phyloP scores from a whole-genome alignment of 73 alveolate species.

The Diophrys appendiculata region DNA sequence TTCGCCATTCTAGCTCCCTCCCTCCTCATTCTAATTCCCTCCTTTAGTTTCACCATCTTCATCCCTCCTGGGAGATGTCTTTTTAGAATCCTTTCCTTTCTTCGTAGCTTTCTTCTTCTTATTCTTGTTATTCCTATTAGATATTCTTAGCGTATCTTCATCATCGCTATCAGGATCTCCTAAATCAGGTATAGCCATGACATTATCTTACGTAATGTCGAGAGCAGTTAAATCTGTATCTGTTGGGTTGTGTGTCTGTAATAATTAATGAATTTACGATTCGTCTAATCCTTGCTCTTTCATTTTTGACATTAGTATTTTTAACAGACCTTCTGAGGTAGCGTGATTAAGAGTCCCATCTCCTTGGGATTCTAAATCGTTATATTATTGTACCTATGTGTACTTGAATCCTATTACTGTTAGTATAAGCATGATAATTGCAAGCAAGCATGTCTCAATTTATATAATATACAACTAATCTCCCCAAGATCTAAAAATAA shows the following conservation, averaged over 20 bases:
- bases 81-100: background rate
- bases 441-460: conserved; percentile 22
- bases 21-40: background rate
- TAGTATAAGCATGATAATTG: conserved; percentile 7
- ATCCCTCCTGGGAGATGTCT: too few species aligned
- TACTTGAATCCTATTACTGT: background rate
- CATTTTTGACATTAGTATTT: conserved; percentile 3
- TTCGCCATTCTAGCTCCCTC: too few species aligned
- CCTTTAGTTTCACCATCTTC: conserved; percentile 20
- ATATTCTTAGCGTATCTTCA: too few species aligned
- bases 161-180: too few species aligned
- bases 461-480: conserved; percentile 6
- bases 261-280: too few species aligned
- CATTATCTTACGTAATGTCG: too few species aligned
- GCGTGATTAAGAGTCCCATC: background rate
- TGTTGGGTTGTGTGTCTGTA: too few species aligned
- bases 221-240: too few species aligned
- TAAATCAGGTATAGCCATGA: too few species aligned
- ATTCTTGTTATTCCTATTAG: conserved; percentile 5
- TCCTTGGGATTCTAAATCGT: conserved; percentile 3
- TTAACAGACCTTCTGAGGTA: background rate
- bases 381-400: background rate
- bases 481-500: conserved; percentile 13
- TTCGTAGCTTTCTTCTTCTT: background rate
- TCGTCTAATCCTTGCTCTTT: conserved; percentile 45